Percentiles rank a stretch among this genome's conserved stretches.
Conservation (phyloP, 1,139 yeast species). For the Candida sp. region DNA sequence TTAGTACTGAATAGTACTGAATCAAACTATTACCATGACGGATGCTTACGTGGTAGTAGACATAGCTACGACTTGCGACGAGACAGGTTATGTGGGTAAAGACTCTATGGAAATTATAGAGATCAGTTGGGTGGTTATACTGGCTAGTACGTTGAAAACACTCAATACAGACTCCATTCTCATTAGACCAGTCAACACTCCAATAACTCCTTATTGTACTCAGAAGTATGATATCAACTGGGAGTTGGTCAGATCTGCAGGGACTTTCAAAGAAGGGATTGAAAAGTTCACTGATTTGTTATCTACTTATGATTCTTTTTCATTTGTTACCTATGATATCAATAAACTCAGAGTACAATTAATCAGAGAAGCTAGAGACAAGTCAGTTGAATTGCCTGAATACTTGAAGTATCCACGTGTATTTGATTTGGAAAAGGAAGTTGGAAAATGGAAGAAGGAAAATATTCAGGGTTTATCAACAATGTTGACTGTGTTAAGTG, state of each 20-base stretch:
- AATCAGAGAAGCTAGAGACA: conserved; percentile 79
- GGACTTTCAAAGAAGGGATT: conserved; percentile 61
- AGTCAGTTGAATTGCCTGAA: conserved; percentile 66
- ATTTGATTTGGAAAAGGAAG: conserved; percentile 76
- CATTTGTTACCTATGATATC: conserved; percentile 64
- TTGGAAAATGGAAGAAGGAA: conserved; percentile 48
- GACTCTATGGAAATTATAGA: conserved; percentile 69
- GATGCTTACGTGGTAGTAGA: conserved; percentile 64
- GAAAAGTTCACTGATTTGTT: conserved; percentile 37
- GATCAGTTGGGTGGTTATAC: conserved; percentile 59
- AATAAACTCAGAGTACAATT: conserved; percentile 75
- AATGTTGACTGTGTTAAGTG: conserved; percentile 11
- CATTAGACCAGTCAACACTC: conserved; percentile 65
- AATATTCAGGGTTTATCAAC: not conserved
- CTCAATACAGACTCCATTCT: conserved; percentile 40
- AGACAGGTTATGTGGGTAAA: conserved; percentile 53
- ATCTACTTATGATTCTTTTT: conserved; percentile 44
- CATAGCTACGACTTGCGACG: conserved; percentile 68
- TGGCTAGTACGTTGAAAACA: conserved; percentile 31
- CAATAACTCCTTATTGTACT: conserved; percentile 63
- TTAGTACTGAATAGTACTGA: not conserved
- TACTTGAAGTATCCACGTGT: conserved; percentile 74
- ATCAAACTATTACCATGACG: conserved; percentile 30
- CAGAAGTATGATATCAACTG: conserved; percentile 52
- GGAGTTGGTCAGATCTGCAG: conserved; percentile 58